Conservation (phyloP, 2,329 filamentous ascomycete genomes). For the Aspergillus sp. region DNA sequence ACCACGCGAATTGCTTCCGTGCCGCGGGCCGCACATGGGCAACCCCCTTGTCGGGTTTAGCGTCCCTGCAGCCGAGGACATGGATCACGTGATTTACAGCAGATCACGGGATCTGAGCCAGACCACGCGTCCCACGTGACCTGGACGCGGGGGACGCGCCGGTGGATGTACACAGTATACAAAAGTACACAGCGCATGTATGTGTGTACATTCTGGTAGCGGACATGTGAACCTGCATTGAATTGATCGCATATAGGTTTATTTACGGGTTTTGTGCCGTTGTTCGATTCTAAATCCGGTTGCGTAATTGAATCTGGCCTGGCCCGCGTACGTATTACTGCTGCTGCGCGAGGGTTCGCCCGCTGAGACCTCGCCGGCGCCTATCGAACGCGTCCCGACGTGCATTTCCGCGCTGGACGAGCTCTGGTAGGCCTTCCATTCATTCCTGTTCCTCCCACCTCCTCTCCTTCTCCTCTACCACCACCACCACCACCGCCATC, state of each 20-base stretch:
- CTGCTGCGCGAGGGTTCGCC: constrained; percentile 10
- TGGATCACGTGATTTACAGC: constrained; percentile 7
- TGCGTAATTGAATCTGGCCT: too few species aligned
- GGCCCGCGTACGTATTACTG: too few species aligned
- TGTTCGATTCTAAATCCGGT: too few species aligned
- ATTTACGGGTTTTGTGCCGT: too few species aligned
- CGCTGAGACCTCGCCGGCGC: constrained; percentile 21
- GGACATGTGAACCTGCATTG: too few species aligned
- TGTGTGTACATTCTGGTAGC: too few species aligned
- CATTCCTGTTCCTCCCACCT: constrained; percentile 10
- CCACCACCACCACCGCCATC: background rate
- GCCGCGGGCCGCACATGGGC: background rate
- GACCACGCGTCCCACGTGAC: constrained; percentile 13
- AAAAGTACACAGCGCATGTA: background rate
- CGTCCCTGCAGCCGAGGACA: constrained; percentile 1
- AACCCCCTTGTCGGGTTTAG: constrained; percentile 4
- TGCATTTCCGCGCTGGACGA: constrained; percentile 32
- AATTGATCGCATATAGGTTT: too few species aligned
- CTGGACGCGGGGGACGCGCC: constrained; percentile 14
- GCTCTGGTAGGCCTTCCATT: constrained; percentile 11
- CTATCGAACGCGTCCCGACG: constrained; percentile 36
- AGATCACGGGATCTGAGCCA: constrained; percentile 13
- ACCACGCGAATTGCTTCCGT: background rate
- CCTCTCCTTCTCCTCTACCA: background rate
- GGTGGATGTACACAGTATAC: background rate